These are phyloP conservation scores for Exophiala alcalophila DNA, from an alignment of 2,329 filamentous ascomycete species.

Conservation along the genomic window DNA sequence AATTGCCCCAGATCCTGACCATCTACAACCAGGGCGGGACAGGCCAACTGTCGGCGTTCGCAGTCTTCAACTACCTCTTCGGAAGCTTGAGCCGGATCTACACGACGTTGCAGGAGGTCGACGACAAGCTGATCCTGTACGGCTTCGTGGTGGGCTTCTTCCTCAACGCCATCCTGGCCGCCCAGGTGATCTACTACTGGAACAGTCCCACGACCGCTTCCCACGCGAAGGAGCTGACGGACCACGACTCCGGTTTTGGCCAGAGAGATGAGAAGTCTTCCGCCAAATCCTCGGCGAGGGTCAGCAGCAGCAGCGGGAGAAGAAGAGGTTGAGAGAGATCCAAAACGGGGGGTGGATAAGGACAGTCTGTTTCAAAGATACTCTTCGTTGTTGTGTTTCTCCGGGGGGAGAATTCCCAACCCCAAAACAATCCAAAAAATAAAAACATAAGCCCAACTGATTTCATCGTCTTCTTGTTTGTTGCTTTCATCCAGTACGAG, in stretches of 20 bases:
- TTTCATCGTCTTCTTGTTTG: too few relatives aligned
- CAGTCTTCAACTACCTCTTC: constrained; percentile 95
- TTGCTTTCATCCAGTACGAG: too few relatives aligned
- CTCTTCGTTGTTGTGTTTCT: too few relatives aligned
- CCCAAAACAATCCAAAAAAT: too few relatives aligned
- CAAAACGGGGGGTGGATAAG: too few relatives aligned
- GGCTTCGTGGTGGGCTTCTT: constrained; percentile 86
- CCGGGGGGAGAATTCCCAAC: too few relatives aligned
- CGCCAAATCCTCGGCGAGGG: constrained; percentile 13
- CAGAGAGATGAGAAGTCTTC: background rate
- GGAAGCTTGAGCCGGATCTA: constrained; percentile 94
- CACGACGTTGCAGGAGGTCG: constrained; percentile 94
- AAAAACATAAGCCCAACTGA: too few relatives aligned
- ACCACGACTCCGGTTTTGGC: too few relatives aligned
- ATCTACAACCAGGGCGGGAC: constrained; percentile 84
- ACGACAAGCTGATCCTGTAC: constrained; percentile 94
- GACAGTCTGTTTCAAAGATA: too few relatives aligned
- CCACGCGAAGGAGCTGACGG: constrained; percentile 28
- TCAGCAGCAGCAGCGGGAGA: constrained; percentile 27
- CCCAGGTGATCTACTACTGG: constrained; percentile 97
- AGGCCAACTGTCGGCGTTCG: constrained; percentile 93
- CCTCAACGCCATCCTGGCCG: constrained; percentile 82
- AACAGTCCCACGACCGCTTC: constrained; percentile 50
- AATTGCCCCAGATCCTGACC: constrained; percentile 86
- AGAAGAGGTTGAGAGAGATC: constrained; percentile 24